Evolutionary conservation across 805 yeast species (phyloP).

Genomic region (Kazachstania taianensis): DNA sequence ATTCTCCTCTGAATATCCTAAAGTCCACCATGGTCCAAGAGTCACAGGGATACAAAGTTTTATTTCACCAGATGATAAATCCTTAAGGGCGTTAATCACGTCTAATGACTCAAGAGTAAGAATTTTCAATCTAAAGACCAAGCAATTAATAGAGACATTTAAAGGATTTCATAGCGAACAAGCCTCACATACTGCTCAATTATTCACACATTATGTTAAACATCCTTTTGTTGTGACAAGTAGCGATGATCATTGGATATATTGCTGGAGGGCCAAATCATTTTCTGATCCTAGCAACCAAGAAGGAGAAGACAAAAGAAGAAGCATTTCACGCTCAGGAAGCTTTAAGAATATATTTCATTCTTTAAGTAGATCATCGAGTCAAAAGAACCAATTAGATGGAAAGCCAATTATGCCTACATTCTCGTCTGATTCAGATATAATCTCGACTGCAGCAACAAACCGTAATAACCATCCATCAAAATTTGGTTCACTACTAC

Average conservation of each 20-base stretch:
- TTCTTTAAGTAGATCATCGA: conserved; percentile 7
- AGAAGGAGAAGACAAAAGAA: not conserved
- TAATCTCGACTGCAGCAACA: not conserved
- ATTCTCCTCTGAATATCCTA: conserved; percentile 3
- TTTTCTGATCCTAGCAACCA: conserved; percentile 3
- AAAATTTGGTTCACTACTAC: conserved; percentile 2
- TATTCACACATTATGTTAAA: conserved; percentile 4
- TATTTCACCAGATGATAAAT: conserved; percentile 20
- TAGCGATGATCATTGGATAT: conserved; percentile 81
- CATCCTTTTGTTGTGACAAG: conserved; percentile 47
- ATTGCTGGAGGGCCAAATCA: conserved; percentile 58
- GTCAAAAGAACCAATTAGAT: conserved; percentile 4
- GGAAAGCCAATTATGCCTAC: not conserved
- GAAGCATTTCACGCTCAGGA: conserved; percentile 7
- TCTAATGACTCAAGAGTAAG: conserved; percentile 78
- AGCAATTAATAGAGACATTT: conserved; percentile 51
- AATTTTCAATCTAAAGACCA: conserved; percentile 45
- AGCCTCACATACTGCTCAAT: conserved; percentile 56
- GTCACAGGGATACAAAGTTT: conserved; percentile 67
- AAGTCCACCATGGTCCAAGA: conserved; percentile 38
- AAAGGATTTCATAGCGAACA: conserved; percentile 64
- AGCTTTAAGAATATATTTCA: conserved; percentile 11
- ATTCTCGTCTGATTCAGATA: not conserved
- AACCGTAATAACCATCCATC: not conserved
- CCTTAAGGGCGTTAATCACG: conserved; percentile 46